Evolutionary conservation across 2,329 filamentous ascomycete genomes (phyloP).

Genomic region (Colletotrichum sp.): DNA sequence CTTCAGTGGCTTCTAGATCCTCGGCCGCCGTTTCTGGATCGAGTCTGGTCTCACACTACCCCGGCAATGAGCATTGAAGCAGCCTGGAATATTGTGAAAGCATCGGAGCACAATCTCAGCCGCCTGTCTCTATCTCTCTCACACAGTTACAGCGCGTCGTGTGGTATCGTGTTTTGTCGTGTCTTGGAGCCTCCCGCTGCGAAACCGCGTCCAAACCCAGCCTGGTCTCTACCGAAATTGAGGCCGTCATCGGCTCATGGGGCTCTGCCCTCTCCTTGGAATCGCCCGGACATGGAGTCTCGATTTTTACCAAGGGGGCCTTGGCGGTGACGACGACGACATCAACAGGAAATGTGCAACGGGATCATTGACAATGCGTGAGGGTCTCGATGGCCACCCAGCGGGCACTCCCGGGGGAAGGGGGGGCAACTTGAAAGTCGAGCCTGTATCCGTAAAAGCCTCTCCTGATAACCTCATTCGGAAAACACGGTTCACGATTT

Average conservation of each 20-base stretch:
- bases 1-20: slow-evolving; percentile 21
- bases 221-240: slow-evolving; percentile 7
- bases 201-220: neutral
- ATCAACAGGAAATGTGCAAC: neutral
- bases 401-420: neutral
- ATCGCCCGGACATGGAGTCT: neutral
- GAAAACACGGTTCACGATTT: neutral
- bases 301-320: neutral
- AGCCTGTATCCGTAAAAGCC: neutral
- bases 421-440: neutral
- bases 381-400: neutral
- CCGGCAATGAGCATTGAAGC: neutral
- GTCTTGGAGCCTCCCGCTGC: neutral
- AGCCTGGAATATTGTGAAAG: neutral
- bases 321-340: neutral
- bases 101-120: neutral
- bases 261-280: neutral
- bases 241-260: neutral
- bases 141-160: neutral
- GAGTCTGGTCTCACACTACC: slow-evolving; percentile 12
- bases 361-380: neutral
- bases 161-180: neutral
- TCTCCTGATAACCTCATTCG: slow-evolving; percentile 8
- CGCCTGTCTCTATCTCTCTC: neutral
- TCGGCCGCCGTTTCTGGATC: slow-evolving; percentile 13